Evolutionary conservation across 495 filamentous ascomycete species (phyloP).

Genomic region (Usnea hakonensis): DNA sequence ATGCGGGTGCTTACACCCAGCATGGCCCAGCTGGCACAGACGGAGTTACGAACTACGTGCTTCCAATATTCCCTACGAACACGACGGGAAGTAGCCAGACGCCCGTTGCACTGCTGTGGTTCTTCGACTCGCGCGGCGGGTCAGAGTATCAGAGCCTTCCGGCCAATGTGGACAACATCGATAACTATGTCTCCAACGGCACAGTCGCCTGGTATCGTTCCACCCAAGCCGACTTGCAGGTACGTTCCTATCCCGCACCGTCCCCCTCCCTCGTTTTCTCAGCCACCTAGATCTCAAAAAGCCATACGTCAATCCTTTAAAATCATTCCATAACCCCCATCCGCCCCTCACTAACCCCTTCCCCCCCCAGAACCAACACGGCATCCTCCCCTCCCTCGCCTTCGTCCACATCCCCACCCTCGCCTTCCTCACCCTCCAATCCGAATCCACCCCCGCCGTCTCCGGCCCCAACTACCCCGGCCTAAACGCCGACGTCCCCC

Average conservation of each 20-base stretch:
- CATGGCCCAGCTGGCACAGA: constrained; percentile 39
- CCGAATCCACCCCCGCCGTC: constrained; percentile 41
- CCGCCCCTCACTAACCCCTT: neutral
- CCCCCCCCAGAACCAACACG: constrained; percentile 27
- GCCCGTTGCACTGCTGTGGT: constrained; percentile 58
- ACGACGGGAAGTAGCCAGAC: constrained; percentile 24
- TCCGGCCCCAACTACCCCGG: constrained; percentile 46
- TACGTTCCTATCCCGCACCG: neutral
- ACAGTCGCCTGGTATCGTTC: constrained; percentile 56
- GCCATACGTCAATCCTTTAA: neutral
- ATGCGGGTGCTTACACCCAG: constrained; percentile 47
- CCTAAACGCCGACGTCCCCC: constrained; percentile 54
- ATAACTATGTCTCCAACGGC: constrained; percentile 27
- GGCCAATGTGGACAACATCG: constrained; percentile 30
- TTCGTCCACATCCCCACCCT: constrained; percentile 68
- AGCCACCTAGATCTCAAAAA: no score
- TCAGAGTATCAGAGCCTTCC: constrained; percentile 38
- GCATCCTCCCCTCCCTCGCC: constrained; percentile 52
- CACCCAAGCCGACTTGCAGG: constrained; percentile 38
- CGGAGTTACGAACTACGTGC: constrained; percentile 66
- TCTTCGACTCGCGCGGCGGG: constrained; percentile 67
- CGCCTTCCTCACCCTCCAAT: constrained; percentile 39
- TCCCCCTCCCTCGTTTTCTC: neutral
- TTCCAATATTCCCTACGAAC: constrained; percentile 40
- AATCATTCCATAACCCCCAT: neutral